phyloP scores from a whole-genome alignment of 495 filamentous ascomycete species.

The Astrothelium macrocarpum region DNA sequence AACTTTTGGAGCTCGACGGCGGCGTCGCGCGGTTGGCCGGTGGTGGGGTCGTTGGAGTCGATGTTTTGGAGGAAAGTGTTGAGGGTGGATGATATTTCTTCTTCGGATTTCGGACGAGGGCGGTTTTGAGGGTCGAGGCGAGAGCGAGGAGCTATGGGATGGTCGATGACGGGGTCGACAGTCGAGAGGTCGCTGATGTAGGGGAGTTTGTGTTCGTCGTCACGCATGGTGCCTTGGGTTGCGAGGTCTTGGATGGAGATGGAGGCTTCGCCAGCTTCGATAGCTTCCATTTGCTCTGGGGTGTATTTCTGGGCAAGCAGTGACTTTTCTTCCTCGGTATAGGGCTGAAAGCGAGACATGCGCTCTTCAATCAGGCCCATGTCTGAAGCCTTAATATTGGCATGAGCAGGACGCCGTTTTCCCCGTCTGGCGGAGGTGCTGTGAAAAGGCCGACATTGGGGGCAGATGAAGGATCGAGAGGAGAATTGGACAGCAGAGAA shows the following conservation, averaged over 20 bases:
- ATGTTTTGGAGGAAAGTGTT: constrained; percentile 44
- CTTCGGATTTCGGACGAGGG: constrained; percentile 43
- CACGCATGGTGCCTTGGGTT: constrained; percentile 55
- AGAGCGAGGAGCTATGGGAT: constrained; percentile 38
- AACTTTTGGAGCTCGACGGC: constrained; percentile 37
- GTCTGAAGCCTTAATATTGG: constrained; percentile 29
- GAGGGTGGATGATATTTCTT: constrained; percentile 48
- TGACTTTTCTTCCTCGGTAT: constrained; percentile 58
- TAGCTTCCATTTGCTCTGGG: constrained; percentile 67
- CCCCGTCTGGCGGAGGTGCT: constrained; percentile 29
- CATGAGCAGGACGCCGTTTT: constrained; percentile 29
- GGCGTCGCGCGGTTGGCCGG: constrained; percentile 19
- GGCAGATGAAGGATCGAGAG: constrained; percentile 34
- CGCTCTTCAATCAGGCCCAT: constrained; percentile 19
- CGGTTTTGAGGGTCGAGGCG: constrained; percentile 51
- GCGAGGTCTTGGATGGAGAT: constrained; percentile 71
- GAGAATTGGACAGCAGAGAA: constrained; percentile 43
- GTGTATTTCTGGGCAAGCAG: constrained; percentile 59
- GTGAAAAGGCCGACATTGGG: constrained; percentile 43
- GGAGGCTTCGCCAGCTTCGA: constrained; percentile 75
- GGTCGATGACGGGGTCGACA: constrained; percentile 49
- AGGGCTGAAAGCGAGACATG: constrained; percentile 45
- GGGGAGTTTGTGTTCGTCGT: constrained; percentile 58
- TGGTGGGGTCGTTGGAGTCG: constrained; percentile 20
- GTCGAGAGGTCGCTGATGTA: constrained; percentile 83